A percentile compares a stretch with the other conserved stretches of the same genome.
phyloP scores from a whole-genome alignment of 148 eudicot genomes.

The Rhododendron kiyosumense region DNA sequence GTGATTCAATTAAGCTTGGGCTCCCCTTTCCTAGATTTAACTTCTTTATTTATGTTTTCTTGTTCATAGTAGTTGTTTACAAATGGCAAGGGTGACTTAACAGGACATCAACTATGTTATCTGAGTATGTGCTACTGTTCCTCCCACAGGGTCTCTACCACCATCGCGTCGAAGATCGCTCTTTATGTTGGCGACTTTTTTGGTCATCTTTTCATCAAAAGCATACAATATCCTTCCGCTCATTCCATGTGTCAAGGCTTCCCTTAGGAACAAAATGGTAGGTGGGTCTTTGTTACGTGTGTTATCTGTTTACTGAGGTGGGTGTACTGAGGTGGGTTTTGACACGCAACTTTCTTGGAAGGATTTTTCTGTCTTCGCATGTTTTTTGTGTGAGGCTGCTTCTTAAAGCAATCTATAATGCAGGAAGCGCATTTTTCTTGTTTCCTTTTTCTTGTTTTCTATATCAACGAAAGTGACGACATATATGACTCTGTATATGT shows the following conservation, averaged over 20 bases:
- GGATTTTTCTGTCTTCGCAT: background rate
- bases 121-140: constrained; percentile 3
- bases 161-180: constrained; percentile 88
- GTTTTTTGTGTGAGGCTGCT: background rate
- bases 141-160: constrained; percentile 65
- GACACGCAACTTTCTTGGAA: background rate
- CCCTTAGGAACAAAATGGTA: constrained; percentile 57
- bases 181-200: constrained; percentile 67
- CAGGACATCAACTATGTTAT: background rate
- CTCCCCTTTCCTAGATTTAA: background rate
- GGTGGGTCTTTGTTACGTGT: constrained; percentile 4
- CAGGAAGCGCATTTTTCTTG: background rate
- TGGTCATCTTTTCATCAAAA: constrained; percentile 83
- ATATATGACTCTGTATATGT: background rate
- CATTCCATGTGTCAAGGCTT: constrained; percentile 61
- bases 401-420: background rate
- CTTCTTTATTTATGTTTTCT: background rate
- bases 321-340: background rate
- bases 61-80: background rate
- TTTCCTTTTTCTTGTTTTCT: background rate
- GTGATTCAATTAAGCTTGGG: background rate
- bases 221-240: constrained; percentile 66
- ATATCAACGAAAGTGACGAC: background rate
- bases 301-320: background rate
- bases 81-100: background rate